Evolutionary conservation across 1,284 basidiomycete genomes (phyloP).

Genomic region (Boletus subluridellus): DNA sequence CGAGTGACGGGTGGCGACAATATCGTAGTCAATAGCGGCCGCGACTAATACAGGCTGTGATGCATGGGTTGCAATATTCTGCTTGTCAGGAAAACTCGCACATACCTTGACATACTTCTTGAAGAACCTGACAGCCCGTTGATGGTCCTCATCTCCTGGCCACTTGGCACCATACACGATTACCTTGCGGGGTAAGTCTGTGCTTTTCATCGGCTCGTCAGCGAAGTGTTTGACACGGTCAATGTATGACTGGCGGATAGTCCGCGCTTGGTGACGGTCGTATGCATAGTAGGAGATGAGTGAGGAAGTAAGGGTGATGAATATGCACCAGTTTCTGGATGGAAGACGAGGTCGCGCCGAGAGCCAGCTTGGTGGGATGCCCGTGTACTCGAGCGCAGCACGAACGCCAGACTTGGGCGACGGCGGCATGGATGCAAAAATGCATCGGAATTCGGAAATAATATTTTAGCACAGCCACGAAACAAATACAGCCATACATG

Average conservation of each 20-base stretch:
- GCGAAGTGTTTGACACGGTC: slow-evolving; percentile 77
- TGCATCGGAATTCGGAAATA: slow-evolving; percentile 26
- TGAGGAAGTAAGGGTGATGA: slow-evolving; percentile 72
- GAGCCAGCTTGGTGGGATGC: slow-evolving; percentile 70
- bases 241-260: slow-evolving; percentile 75
- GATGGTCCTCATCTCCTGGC: slow-evolving; percentile 92
- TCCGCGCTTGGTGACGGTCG: slow-evolving; percentile 76
- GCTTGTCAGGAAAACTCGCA: slow-evolving; percentile 1
- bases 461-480: slow-evolving; percentile 24
- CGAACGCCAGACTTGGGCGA: slow-evolving; percentile 44
- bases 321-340: slow-evolving; percentile 92
- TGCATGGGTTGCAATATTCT: slow-evolving; percentile 5
- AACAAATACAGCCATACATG: slow-evolving; percentile 26
- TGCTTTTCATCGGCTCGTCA: slow-evolving; percentile 61
- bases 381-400: slow-evolving; percentile 58
- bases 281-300: slow-evolving; percentile 76
- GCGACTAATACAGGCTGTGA: slow-evolving; percentile 87
- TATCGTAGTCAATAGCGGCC: slow-evolving; percentile 89
- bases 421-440: slow-evolving; percentile 9
- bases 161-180: slow-evolving; percentile 86
- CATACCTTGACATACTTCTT: slow-evolving; percentile 94
- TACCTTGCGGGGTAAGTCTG: slow-evolving; percentile 77
- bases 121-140: slow-evolving; percentile 84
- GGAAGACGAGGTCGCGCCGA: slow-evolving; percentile 77
- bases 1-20: slow-evolving; percentile 77